These are phyloP conservation scores for Aurantiochytrium sp. DNA, from an alignment of 108 stramenopile genomes.

Conservation along the genomic window DNA sequence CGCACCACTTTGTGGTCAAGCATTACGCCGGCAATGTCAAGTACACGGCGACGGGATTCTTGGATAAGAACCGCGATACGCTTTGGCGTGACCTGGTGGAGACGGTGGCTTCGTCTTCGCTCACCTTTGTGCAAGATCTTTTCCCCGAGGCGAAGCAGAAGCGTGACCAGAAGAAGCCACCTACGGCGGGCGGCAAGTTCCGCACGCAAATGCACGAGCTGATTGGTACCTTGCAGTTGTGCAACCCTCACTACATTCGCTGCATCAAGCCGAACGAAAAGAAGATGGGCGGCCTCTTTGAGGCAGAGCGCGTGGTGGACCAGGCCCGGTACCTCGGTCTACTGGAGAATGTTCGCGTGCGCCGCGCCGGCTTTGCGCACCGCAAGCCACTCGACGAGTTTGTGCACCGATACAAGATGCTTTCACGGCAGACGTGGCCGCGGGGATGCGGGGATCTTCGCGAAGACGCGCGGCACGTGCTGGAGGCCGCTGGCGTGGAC, in stretches of 20 bases:
- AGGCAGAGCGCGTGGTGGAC: constrained; percentile 21
- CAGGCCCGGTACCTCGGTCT: constrained; percentile 33
- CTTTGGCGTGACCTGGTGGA: constrained; percentile 1
- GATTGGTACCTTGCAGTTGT: background rate
- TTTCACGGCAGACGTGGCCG: background rate
- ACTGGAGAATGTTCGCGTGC: constrained; percentile 29
- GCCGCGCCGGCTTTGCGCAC: constrained; percentile 25
- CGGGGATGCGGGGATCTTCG: background rate
- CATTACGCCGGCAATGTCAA: constrained; percentile 36
- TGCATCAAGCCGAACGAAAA: constrained; percentile 32
- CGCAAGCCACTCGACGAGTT: constrained; percentile 11
- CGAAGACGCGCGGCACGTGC: background rate
- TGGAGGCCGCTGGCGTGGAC: background rate
- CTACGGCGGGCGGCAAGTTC: constrained; percentile 42
- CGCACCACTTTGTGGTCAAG: constrained; percentile 27
- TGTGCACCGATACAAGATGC: constrained; percentile 20
- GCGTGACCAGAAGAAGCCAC: constrained; percentile 15
- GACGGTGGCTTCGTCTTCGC: background rate
- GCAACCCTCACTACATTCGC: constrained; percentile 25
- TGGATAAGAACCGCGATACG: constrained; percentile 34
- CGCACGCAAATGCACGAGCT: constrained; percentile 34
- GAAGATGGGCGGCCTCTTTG: background rate
- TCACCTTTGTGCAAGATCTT: background rate
- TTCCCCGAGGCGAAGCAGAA: background rate
- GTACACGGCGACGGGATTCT: constrained; percentile 21